phyloP scores from a whole-genome alignment of 2,329 filamentous ascomycete genomes.

The Paraphoma sp. region DNA sequence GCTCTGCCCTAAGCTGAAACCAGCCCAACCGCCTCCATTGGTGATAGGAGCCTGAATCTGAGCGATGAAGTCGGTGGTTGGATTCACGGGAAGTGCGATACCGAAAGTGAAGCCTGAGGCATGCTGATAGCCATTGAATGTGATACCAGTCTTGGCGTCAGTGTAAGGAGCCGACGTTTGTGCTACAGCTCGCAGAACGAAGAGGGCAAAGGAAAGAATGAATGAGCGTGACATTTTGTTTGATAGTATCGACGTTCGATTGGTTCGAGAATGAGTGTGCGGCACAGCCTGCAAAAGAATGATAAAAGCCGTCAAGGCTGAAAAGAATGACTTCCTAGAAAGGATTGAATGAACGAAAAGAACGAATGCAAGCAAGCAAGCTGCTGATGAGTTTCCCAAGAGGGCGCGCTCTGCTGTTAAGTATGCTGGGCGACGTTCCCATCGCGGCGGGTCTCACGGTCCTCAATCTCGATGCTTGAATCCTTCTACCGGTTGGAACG shows the following conservation, averaged over 20 bases:
- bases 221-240: constrained; percentile 35
- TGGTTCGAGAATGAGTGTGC: constrained; percentile 22
- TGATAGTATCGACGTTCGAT: constrained; percentile 8
- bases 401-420: constrained; percentile 14
- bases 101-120: constrained; percentile 56
- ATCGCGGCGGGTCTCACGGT: constrained; percentile 17
- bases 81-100: constrained; percentile 58
- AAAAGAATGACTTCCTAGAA: constrained; percentile 22
- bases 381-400: constrained; percentile 3
- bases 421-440: constrained; percentile 8
- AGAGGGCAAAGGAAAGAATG: constrained; percentile 32
- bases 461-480: constrained; percentile 29
- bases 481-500: constrained; percentile 7
- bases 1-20: constrained; percentile 55
- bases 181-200: constrained; percentile 32
- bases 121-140: constrained; percentile 40
- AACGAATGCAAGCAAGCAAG: constrained; percentile 19
- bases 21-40: constrained; percentile 58
- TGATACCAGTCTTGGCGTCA: constrained; percentile 42
- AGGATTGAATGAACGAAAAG: constrained; percentile 21
- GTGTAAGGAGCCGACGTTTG: constrained; percentile 36
- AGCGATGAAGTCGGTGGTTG: constrained; percentile 61
- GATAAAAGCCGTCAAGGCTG: constrained; percentile 42
- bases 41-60: constrained; percentile 56
- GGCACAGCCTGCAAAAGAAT: constrained; percentile 36